Evolutionary conservation across 1,284 basidiomycete species (phyloP).

Genomic region (Boletus sp.): DNA sequence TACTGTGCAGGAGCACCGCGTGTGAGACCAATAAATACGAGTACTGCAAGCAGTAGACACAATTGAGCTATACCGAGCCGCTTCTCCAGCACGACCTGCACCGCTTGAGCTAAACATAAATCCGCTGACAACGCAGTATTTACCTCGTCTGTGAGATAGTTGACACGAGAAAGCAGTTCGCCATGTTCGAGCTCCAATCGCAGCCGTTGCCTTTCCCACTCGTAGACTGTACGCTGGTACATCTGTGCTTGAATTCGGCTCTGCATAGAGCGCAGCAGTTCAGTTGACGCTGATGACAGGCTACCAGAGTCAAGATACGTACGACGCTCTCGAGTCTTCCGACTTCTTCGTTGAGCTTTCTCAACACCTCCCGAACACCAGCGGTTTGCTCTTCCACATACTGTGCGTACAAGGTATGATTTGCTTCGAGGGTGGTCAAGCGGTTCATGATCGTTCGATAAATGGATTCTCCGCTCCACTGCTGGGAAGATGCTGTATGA

Average conservation of each 20-base stretch:
- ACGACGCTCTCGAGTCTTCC: slow-evolving; percentile 78
- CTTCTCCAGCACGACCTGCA: slow-evolving; percentile 80
- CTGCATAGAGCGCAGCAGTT: slow-evolving; percentile 40
- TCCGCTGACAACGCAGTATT: slow-evolving; percentile 12
- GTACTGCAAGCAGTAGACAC: slow-evolving; percentile 73
- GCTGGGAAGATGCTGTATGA: slow-evolving; percentile 17
- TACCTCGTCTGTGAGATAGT: slow-evolving; percentile 78
- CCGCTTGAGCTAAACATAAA: slow-evolving; percentile 6
- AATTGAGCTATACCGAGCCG: slow-evolving; percentile 84
- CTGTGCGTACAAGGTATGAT: slow-evolving; percentile 83
- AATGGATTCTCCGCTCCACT: slow-evolving; percentile 83
- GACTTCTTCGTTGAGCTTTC: slow-evolving; percentile 81
- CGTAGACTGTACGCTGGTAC: slow-evolving; percentile 65
- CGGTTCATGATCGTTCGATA: slow-evolving; percentile 97
- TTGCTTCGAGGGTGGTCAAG: slow-evolving; percentile 83
- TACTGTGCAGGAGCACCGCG: slow-evolving; percentile 51
- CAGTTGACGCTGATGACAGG: neutral
- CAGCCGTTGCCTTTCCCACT: slow-evolving; percentile 71
- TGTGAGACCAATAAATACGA: slow-evolving; percentile 84
- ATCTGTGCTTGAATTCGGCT: slow-evolving; percentile 67
- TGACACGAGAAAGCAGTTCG: slow-evolving; percentile 67
- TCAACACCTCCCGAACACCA: slow-evolving; percentile 76
- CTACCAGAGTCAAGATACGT: slow-evolving; percentile 38
- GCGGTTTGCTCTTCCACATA: slow-evolving; percentile 93
- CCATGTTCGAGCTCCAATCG: slow-evolving; percentile 72